Evolutionary conservation across 306 rosid genomes (phyloP).

Genomic region (Herpetospermum pedunculosum): DNA sequence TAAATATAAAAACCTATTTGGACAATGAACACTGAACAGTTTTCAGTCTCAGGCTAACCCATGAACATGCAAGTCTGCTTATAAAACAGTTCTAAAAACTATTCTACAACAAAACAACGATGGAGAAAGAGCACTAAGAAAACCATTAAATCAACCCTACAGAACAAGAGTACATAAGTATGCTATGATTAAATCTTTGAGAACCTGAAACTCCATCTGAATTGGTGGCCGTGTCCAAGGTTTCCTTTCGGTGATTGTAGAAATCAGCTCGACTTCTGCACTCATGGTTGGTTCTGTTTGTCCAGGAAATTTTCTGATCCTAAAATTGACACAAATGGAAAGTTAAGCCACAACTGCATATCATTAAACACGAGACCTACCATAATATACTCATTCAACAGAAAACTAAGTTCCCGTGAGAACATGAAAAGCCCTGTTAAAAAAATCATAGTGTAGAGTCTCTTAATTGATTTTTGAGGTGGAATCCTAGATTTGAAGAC

Average conservation of each 20-base stretch:
- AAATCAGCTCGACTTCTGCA: conserved; percentile 97
- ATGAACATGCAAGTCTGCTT: neutral
- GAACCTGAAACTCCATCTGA: conserved; percentile 99
- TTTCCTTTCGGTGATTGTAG: conserved; percentile 86
- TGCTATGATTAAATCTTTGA: conserved; percentile 4
- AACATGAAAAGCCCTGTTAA: neutral
- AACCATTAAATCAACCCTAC: neutral
- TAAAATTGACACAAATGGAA: conserved; percentile 1
- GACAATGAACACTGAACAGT: neutral
- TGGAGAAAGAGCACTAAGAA: neutral
- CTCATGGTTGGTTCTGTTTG: conserved; percentile 97
- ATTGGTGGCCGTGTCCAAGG: conserved; percentile 95
- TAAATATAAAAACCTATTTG: neutral
- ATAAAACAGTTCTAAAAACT: neutral
- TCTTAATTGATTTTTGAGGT: neutral
- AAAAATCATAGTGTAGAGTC: neutral
- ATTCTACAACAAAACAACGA: neutral
- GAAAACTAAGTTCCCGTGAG: neutral
- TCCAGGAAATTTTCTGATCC: conserved; percentile 91
- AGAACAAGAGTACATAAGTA: neutral
- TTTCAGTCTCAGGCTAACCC: neutral
- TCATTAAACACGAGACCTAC: neutral
- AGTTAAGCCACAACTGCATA: neutral
- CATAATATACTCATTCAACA: neutral
- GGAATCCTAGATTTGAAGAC: neutral